A percentile compares a stretch with the other conserved stretches of the same genome.
phyloP scores from a whole-genome alignment of 2,329 filamentous ascomycete species.

The Blastomyces percursus region DNA sequence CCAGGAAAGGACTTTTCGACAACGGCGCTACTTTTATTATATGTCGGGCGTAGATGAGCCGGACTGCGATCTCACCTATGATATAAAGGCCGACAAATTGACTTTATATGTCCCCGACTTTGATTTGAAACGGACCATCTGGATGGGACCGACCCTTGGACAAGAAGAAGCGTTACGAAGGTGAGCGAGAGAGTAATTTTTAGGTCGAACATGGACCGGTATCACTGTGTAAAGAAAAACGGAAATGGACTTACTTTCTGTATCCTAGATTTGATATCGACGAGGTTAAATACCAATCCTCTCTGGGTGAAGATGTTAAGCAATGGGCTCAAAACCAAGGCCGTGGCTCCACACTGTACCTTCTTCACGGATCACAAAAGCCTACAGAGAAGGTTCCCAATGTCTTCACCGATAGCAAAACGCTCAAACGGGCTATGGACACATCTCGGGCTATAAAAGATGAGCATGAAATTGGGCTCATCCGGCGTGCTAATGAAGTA shows the following conservation, averaged over 20 bases:
- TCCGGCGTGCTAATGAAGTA: conserved; percentile 59
- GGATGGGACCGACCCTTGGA: conserved; percentile 33
- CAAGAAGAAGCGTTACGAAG: conserved; percentile 48
- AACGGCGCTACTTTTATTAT: conserved; percentile 53
- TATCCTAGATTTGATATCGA: conserved; percentile 54
- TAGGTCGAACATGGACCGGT: not conserved
- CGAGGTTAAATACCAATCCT: conserved; percentile 49
- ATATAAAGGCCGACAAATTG: conserved; percentile 50
- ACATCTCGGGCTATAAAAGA: conserved; percentile 61
- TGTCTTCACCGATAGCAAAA: conserved; percentile 17
- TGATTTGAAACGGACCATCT: conserved; percentile 40
- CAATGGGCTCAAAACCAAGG: conserved; percentile 24
- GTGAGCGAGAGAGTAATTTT: conserved; percentile 14
- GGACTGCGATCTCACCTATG: conserved; percentile 47
- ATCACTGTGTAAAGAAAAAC: not conserved
- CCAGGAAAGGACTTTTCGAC: conserved; percentile 43
- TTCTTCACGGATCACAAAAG: conserved; percentile 29
- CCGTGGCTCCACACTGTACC: conserved; percentile 23
- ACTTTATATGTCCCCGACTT: conserved; percentile 64
- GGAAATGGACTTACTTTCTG: not conserved
- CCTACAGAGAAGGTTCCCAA: conserved; percentile 9
- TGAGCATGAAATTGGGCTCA: conserved; percentile 61
- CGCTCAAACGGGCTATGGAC: conserved; percentile 48
- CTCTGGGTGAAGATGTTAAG: conserved; percentile 41
- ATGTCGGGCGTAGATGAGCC: conserved; percentile 45